A percentile compares a stretch with the other conserved stretches of the same genome.
Evolutionary conservation across 345 rosid species (phyloP).

Genomic region (Sisymbrium irio): DNA sequence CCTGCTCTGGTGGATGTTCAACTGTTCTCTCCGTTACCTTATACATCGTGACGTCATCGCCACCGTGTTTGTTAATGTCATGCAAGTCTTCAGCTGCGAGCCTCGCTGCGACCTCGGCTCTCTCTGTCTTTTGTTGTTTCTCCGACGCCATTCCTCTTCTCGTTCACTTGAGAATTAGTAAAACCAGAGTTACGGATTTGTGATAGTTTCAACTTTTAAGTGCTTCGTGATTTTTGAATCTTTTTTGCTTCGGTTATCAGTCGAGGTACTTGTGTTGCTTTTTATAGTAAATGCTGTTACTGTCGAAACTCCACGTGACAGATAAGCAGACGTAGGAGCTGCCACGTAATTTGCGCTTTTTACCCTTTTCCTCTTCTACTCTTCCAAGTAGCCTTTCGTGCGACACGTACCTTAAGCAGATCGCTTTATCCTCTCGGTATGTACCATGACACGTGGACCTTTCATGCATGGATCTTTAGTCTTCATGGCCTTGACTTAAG

Average conservation of each 20-base stretch:
- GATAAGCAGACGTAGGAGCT: background rate
- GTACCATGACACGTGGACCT: conserved; percentile 10
- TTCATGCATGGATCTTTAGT: conserved; percentile 22
- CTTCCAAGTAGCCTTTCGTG: background rate
- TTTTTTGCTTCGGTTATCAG: background rate
- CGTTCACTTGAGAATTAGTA: background rate
- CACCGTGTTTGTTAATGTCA: conserved; percentile 39
- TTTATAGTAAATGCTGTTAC: conserved; percentile 12
- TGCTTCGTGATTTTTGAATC: background rate
- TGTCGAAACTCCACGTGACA: conserved; percentile 22
- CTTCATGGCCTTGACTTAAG: background rate
- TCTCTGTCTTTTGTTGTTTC: conserved; percentile 48
- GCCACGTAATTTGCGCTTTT: conserved; percentile 18
- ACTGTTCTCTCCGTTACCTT: conserved; percentile 26
- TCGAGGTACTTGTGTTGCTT: conserved; percentile 7
- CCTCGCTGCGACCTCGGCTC: conserved; percentile 49
- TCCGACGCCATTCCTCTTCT: conserved; percentile 50
- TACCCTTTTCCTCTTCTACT: background rate
- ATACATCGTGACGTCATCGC: conserved; percentile 24
- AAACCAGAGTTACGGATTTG: background rate
- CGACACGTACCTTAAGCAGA: conserved; percentile 1
- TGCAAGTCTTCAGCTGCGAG: conserved; percentile 43
- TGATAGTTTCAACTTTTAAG: background rate
- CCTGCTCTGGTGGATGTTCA: conserved; percentile 36
- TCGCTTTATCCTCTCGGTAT: background rate